Base-by-base conservation (phyloP, 352 stramenopile species). In the Phytophthora crassamura region DNA sequence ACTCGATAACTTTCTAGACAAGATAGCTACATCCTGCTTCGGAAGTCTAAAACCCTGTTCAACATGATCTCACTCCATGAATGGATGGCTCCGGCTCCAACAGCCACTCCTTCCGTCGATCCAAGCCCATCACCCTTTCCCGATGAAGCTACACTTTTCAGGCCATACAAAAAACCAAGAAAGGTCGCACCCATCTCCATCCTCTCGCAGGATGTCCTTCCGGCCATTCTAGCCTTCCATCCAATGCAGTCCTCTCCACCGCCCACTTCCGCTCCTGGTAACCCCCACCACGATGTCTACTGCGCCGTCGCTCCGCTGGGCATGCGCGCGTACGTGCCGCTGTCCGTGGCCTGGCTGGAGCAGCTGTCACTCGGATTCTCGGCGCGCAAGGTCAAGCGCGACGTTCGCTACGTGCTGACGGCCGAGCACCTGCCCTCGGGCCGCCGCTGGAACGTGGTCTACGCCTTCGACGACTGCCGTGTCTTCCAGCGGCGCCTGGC, bases 331-430 rank as follows among this genome's bases (percentile, higher is more conserved):
- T 59, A 57, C 35, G 40, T 73, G 32, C 64, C 64, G 25, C 36
- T 68, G 33, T 74, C 58, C 12, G 64, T 74, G 7, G 53, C 64
- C 14, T 73, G 64, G 69, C 54, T 74, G 7, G 68, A 77, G 39
- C 60, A 65, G 39, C 38, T 77, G 20, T 30, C 43, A 15, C 64
- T 77, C 50, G 32, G 43, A 32, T 51, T 77, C 40, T 62, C 59
- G 16, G 49, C 59, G 12, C 35, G 54, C 12, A 62, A 46, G 7
- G 36, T 58, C 25, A 67, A 62, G 16, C 57, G 59, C 9, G 56
- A 60, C 18, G 60, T 74, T 12, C 54, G 45, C 52, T 74, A 74
- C 54, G 25, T 70, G 5, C 47, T 74, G 34, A 48, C 47, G 33
- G 60, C 54, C 4, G 52, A 67, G 41, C 66, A 74, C 16, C 48